Evolutionary conservation across 2,329 filamentous ascomycete genomes (phyloP).

Genomic region (Aureobasidium melanogenum): DNA sequence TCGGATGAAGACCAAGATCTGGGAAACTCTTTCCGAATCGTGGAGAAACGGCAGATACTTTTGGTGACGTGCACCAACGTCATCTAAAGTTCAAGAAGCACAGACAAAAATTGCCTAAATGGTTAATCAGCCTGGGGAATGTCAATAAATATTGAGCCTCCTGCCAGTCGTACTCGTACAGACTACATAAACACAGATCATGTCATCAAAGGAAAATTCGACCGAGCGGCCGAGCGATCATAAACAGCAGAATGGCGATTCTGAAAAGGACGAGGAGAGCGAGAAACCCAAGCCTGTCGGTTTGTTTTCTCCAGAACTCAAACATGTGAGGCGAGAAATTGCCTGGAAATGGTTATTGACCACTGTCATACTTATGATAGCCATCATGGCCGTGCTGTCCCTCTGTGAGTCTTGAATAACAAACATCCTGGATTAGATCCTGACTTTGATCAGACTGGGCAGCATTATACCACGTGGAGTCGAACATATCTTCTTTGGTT

Average conservation of each 20-base stretch:
- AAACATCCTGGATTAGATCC: not conserved
- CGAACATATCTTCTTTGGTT: constrained; percentile 40
- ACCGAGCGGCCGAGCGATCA: not conserved
- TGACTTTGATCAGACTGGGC: constrained; percentile 40
- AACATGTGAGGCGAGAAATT: constrained; percentile 31
- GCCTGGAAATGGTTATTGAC: constrained; percentile 34
- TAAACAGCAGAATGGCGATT: not conserved
- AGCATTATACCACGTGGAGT: constrained; percentile 43
- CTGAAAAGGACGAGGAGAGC: not conserved
- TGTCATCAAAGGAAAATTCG: constrained; percentile 6
- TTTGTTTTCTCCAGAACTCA: constrained; percentile 36
- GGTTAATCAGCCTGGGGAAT: not conserved
- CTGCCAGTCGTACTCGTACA: not conserved
- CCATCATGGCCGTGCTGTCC: constrained; percentile 48
- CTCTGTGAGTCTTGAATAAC: constrained; percentile 22
- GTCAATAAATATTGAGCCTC: not conserved
- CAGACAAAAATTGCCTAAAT: not conserved
- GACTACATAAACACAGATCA: not conserved
- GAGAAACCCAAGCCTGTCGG: constrained; percentile 30
- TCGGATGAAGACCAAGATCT: not conserved
- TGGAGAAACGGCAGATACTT: not conserved
- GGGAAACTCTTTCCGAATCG: not conserved
- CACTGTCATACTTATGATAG: constrained; percentile 44
- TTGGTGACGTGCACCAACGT: not conserved
- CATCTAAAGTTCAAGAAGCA: not conserved